Evolutionary conservation across 1,284 basidiomycete species (phyloP).

Genomic region (Tylopilus sp.): DNA sequence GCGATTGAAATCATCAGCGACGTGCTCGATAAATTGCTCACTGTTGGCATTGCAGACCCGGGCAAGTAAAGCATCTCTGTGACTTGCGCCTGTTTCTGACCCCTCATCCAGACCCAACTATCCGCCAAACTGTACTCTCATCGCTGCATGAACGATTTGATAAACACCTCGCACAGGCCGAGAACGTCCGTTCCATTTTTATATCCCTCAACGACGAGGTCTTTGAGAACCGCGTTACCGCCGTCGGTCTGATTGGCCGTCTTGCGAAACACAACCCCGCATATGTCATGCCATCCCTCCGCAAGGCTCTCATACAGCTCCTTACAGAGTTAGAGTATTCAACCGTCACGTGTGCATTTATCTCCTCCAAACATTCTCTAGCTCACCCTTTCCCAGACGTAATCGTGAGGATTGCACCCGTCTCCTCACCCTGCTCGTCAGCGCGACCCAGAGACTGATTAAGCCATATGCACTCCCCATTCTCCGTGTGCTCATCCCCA

Average conservation of each 20-base stretch:
- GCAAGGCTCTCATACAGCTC: slow-evolving; percentile 95
- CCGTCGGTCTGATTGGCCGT: slow-evolving; percentile 90
- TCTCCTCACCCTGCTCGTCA: slow-evolving; percentile 82
- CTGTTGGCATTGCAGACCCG: slow-evolving; percentile 96
- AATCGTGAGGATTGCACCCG: slow-evolving; percentile 92
- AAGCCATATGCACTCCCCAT: slow-evolving; percentile 98
- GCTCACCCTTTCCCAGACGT: slow-evolving; percentile 42
- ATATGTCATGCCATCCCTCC: slow-evolving; percentile 96
- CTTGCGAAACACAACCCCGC: slow-evolving; percentile 96
- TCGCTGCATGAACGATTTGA: slow-evolving; percentile 94
- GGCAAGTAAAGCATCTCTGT: slow-evolving; percentile 45
- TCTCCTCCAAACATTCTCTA: neutral
- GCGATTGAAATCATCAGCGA: slow-evolving; percentile 98
- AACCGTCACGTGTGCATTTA: slow-evolving; percentile 67
- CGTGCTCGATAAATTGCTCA: slow-evolving; percentile 94
- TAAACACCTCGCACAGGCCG: slow-evolving; percentile 97
- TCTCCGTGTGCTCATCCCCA: slow-evolving; percentile 85
- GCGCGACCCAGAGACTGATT: slow-evolving; percentile 90
- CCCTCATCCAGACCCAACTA: slow-evolving; percentile 60
- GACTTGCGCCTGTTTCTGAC: neutral
- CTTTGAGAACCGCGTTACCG: slow-evolving; percentile 89
- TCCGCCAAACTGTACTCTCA: slow-evolving; percentile 85
- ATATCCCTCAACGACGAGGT: slow-evolving; percentile 98
- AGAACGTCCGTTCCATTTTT: slow-evolving; percentile 95
- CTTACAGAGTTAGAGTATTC: slow-evolving; percentile 98